Evolutionary conservation across 2,329 filamentous ascomycete species (phyloP).

Genomic region (Trichoderma sp.): DNA sequence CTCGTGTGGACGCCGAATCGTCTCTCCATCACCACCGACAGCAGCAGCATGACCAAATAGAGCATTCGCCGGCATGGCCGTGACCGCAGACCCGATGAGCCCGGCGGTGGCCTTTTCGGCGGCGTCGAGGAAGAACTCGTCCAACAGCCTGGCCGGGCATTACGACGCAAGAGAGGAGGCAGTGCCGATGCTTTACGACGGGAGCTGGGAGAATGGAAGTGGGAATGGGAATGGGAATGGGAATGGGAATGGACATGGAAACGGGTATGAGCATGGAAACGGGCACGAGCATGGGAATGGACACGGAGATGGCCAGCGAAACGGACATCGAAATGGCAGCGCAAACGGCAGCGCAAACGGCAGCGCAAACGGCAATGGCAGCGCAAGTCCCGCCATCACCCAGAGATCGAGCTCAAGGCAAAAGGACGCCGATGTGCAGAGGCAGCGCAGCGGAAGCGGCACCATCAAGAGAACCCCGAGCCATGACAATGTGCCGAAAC

Average conservation of each 20-base stretch:
- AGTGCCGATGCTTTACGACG: neutral
- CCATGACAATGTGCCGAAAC: slow-evolving; percentile 47
- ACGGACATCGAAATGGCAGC: neutral
- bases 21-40: neutral
- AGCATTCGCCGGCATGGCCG: slow-evolving; percentile 25
- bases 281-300: neutral
- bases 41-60: slow-evolving; percentile 8
- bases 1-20: neutral
- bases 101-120: slow-evolving; percentile 21
- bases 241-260: neutral
- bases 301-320: neutral
- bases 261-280: neutral
- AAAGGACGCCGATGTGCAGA: neutral
- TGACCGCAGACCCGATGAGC: slow-evolving; percentile 26
- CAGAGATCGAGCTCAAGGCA: slow-evolving; percentile 1
- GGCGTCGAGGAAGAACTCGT: slow-evolving; percentile 1
- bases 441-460: slow-evolving; percentile 25
- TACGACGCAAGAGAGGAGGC: slow-evolving; percentile 2
- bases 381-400: neutral
- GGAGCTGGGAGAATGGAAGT: neutral
- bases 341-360: neutral
- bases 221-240: neutral
- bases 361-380: neutral
- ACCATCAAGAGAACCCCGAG: slow-evolving; percentile 33
- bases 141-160: neutral